phyloP scores from a whole-genome alignment of 331 rosid genomes.

The Cydonia oblonga region DNA sequence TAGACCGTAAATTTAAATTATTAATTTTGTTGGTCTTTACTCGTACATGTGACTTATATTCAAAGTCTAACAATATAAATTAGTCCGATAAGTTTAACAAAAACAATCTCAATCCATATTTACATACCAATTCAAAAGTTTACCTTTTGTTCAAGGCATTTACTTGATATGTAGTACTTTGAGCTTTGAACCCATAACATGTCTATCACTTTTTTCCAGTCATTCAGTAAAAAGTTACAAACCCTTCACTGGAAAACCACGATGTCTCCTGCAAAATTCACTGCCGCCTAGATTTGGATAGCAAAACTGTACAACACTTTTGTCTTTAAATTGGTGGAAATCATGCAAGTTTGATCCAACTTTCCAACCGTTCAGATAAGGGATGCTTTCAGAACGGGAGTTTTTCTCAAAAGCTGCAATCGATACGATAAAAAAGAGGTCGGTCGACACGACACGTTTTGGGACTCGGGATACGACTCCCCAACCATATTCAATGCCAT shows the following conservation, averaged over 20 bases:
- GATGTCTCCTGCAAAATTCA: not conserved
- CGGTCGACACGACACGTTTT: constrained; percentile 7
- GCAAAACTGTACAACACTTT: not conserved
- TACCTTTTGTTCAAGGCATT: not conserved
- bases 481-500: not conserved
- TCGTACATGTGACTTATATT: no score
- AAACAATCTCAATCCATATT: not conserved
- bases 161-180: not conserved
- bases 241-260: not conserved
- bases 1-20: no score
- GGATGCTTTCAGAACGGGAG: not conserved
- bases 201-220: not conserved
- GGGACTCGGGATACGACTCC: not conserved
- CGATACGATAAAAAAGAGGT: not conserved
- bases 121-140: not conserved
- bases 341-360: not conserved
- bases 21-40: no score
- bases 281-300: not conserved
- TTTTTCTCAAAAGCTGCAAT: constrained; percentile 8
- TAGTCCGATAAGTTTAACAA: not conserved
- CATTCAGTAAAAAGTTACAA: not conserved
- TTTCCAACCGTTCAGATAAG: not conserved
- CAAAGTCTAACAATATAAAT: not conserved
- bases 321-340: not conserved
- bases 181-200: not conserved